These are phyloP conservation scores for Talaromyces wortmannii DNA, from an alignment of 495 filamentous ascomycete genomes.

Conservation along the genomic window DNA sequence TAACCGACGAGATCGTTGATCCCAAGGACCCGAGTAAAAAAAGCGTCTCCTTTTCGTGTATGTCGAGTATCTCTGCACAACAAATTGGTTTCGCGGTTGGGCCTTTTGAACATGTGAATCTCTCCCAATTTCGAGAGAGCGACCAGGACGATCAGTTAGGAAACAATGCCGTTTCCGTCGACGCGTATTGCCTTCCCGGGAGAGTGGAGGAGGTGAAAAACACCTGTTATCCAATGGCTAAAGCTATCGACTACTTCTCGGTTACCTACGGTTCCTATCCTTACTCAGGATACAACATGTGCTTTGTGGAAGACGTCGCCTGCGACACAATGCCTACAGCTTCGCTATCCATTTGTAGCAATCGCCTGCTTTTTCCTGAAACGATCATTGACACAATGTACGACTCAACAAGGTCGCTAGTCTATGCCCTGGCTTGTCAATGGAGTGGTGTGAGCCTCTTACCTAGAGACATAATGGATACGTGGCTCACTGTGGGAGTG, in stretches of 20 bases:
- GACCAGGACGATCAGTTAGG: slow-evolving; percentile 88
- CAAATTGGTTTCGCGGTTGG: slow-evolving; percentile 90
- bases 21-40: slow-evolving; percentile 69
- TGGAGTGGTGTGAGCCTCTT: slow-evolving; percentile 90
- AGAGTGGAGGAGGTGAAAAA: slow-evolving; percentile 73
- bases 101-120: slow-evolving; percentile 87
- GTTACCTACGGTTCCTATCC: slow-evolving; percentile 81
- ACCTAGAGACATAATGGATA: slow-evolving; percentile 70
- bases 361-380: slow-evolving; percentile 71
- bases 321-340: slow-evolving; percentile 68
- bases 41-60: slow-evolving; percentile 70
- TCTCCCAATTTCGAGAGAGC: slow-evolving; percentile 81
- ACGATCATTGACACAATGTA: slow-evolving; percentile 78
- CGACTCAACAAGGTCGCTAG: slow-evolving; percentile 65
- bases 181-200: slow-evolving; percentile 86
- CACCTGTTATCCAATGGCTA: slow-evolving; percentile 69
- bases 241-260: slow-evolving; percentile 80
- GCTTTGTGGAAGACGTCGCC: slow-evolving; percentile 84
- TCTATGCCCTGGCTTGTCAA: slow-evolving; percentile 82
- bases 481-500: slow-evolving; percentile 87
- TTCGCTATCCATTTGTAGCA: slow-evolving; percentile 82
- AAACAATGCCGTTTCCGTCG: slow-evolving; percentile 70
- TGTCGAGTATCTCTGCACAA: slow-evolving; percentile 65
- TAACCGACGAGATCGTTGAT: slow-evolving; percentile 75
- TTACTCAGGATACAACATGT: slow-evolving; percentile 80